Conservation (phyloP, 1,139 yeast genomes). For the Arxiozyma slooffiae region DNA sequence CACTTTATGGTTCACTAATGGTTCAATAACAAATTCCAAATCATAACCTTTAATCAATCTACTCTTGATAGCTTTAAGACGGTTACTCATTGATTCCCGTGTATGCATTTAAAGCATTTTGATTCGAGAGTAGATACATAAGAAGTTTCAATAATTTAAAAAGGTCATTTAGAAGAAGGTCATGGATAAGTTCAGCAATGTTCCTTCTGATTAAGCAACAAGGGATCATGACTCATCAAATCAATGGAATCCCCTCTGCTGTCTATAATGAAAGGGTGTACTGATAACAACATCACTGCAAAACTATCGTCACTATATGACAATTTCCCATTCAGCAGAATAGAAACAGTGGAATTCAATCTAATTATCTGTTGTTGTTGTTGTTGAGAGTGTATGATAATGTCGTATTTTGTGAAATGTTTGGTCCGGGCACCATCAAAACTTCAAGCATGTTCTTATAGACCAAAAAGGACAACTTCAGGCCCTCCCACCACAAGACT, state of each 20-base stretch:
- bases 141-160: not conserved
- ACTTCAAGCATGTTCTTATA: too few species aligned
- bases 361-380: conserved; percentile 27
- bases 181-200: too few species aligned
- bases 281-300: too few species aligned
- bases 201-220: not conserved
- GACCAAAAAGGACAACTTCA: too few species aligned
- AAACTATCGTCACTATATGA: conserved; percentile 1
- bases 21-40: conserved; percentile 29
- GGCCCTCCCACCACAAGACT: too few species aligned
- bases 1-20: conserved; percentile 32
- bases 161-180: too few species aligned
- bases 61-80: conserved; percentile 34
- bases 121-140: not conserved
- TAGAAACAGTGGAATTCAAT: conserved; percentile 20
- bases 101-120: not conserved
- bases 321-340: conserved; percentile 25
- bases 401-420: conserved; percentile 28
- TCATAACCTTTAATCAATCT: conserved; percentile 31
- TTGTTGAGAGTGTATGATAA: conserved; percentile 25
- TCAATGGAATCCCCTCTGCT: not conserved
- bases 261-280: too few species aligned
- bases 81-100: not conserved
- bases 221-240: not conserved
- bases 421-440: too few species aligned